Conservation (phyloP, 164 flowering plant genomes). For the Kalanchoe fedtschenkoi region DNA sequence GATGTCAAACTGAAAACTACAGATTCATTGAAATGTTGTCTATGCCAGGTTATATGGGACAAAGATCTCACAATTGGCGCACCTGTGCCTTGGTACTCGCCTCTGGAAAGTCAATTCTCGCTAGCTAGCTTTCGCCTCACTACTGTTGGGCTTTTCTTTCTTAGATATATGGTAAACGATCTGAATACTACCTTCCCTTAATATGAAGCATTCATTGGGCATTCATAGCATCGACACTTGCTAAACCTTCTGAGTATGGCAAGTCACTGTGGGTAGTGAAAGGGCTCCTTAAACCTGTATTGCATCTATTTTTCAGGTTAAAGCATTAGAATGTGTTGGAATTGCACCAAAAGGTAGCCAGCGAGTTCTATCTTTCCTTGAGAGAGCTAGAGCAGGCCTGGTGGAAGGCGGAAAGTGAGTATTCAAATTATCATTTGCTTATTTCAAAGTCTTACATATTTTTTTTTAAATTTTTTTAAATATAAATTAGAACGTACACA, state of each 20-base stretch:
- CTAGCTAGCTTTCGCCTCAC: slow-evolving; percentile 76
- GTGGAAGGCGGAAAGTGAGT: slow-evolving; percentile 84
- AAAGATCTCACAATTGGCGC: slow-evolving; percentile 77
- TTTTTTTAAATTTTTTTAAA: too few species aligned
- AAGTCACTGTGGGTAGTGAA: not conserved
- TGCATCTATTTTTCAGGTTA: slow-evolving; percentile 43
- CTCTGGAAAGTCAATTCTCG: slow-evolving; percentile 73
- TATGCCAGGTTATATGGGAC: slow-evolving; percentile 79
- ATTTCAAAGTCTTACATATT: too few species aligned
- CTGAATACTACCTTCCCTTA: not conserved
- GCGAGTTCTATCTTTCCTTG: slow-evolving; percentile 74
- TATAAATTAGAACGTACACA: too few species aligned
- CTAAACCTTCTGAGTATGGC: not conserved
- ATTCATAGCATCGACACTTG: too few species aligned
- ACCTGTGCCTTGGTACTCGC: slow-evolving; percentile 86
- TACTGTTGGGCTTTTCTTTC: slow-evolving; percentile 64
- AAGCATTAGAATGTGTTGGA: slow-evolving; percentile 57
- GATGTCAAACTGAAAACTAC: not conserved
- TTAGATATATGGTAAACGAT: slow-evolving; percentile 66
- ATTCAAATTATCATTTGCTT: not conserved
- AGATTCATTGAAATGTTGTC: slow-evolving; percentile 4
- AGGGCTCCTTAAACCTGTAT: not conserved
- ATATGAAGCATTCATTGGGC: not conserved
- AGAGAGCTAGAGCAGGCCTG: slow-evolving; percentile 89
- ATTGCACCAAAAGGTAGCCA: slow-evolving; percentile 91